A percentile compares a stretch with the other conserved stretches of the same genome.
Evolutionary conservation across 805 yeast genomes (phyloP).

Genomic region (Candida tallmaniae): DNA sequence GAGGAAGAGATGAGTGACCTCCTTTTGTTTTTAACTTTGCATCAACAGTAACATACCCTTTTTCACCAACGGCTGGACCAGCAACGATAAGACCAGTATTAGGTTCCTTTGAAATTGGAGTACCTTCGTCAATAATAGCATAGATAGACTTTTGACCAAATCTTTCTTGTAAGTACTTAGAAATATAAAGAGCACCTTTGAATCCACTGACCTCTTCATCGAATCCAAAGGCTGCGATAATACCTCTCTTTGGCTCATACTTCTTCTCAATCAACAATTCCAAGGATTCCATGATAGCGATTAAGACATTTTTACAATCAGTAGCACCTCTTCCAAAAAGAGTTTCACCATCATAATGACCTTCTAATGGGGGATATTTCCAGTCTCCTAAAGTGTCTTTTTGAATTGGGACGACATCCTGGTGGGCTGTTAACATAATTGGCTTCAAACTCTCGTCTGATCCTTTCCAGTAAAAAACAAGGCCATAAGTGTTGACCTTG

Average conservation of each 20-base stretch:
- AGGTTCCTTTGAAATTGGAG: slow-evolving; percentile 30
- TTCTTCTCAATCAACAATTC: slow-evolving; percentile 50
- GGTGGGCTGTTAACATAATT: slow-evolving; percentile 67
- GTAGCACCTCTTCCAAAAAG: slow-evolving; percentile 76
- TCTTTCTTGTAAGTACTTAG: slow-evolving; percentile 41
- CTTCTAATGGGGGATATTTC: slow-evolving; percentile 60
- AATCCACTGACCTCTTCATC: slow-evolving; percentile 75
- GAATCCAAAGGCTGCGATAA: slow-evolving; percentile 65
- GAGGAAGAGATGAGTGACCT: slow-evolving; percentile 81
- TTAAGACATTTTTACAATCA: slow-evolving; percentile 70
- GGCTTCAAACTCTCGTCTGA: slow-evolving; percentile 55
- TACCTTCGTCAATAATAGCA: slow-evolving; percentile 67
- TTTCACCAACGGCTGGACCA: slow-evolving; percentile 42
- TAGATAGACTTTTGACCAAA: slow-evolving; percentile 61
- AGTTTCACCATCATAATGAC: slow-evolving; percentile 56
- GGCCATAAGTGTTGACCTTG: slow-evolving; percentile 56
- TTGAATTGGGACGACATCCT: slow-evolving; percentile 78
- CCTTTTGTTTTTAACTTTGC: slow-evolving; percentile 59
- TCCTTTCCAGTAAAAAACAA: slow-evolving; percentile 64
- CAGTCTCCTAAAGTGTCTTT: slow-evolving; percentile 51
- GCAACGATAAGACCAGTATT: slow-evolving; percentile 54
- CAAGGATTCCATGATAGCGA: slow-evolving; percentile 63
- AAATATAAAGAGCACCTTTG: slow-evolving; percentile 56
- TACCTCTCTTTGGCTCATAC: slow-evolving; percentile 57
- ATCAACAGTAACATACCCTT: slow-evolving; percentile 42